Percentiles rank a stretch among this genome's conserved stretches.
Evolutionary conservation across 2,329 filamentous ascomycete species (phyloP).

Genomic region (Neofusicoccum parvum): DNA sequence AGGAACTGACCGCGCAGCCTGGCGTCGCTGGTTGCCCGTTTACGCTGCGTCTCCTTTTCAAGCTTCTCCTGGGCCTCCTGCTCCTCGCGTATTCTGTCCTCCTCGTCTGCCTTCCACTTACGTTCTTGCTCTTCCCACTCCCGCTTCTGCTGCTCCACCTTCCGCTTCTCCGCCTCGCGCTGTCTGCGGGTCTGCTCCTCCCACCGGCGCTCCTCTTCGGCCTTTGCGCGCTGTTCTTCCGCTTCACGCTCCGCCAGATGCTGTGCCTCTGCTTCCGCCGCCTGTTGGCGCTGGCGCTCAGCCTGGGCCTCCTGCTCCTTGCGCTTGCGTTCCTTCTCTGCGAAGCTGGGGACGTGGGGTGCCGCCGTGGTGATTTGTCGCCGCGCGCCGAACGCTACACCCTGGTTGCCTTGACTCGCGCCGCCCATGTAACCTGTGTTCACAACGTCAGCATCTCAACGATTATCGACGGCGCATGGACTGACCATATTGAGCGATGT

Average conservation of each 20-base stretch:
- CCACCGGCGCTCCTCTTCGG: conserved; percentile 68
- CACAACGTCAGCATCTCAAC: not conserved
- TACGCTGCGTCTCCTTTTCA: conserved; percentile 65
- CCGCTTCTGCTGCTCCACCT: conserved; percentile 68
- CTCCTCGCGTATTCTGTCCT: conserved; percentile 71
- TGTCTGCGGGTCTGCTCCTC: conserved; percentile 64
- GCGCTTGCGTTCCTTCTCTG: conserved; percentile 77
- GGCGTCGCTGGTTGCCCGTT: conserved; percentile 63
- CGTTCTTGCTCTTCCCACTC: conserved; percentile 77
- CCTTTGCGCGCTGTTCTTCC: conserved; percentile 63
- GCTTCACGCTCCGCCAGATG: conserved; percentile 54
- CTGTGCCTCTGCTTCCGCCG: conserved; percentile 56
- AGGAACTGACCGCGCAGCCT: conserved; percentile 80
- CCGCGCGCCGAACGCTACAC: conserved; percentile 86
- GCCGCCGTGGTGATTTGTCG: conserved; percentile 87
- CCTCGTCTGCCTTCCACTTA: conserved; percentile 76
- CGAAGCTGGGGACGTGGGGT: conserved; percentile 76
- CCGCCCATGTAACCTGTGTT: conserved; percentile 81
- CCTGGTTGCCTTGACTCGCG: conserved; percentile 92
- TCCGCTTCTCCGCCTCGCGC: conserved; percentile 60
- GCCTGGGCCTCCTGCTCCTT: conserved; percentile 60
- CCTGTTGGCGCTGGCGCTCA: conserved; percentile 51
- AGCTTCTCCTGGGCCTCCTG: conserved; percentile 69
- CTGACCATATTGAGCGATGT: conserved; percentile 85
- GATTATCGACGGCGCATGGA: not conserved